A percentile compares a stretch with the other conserved stretches of the same genome.
phyloP scores from a whole-genome alignment of 2,329 filamentous ascomycete genomes.

The Rosellinia necatrix region DNA sequence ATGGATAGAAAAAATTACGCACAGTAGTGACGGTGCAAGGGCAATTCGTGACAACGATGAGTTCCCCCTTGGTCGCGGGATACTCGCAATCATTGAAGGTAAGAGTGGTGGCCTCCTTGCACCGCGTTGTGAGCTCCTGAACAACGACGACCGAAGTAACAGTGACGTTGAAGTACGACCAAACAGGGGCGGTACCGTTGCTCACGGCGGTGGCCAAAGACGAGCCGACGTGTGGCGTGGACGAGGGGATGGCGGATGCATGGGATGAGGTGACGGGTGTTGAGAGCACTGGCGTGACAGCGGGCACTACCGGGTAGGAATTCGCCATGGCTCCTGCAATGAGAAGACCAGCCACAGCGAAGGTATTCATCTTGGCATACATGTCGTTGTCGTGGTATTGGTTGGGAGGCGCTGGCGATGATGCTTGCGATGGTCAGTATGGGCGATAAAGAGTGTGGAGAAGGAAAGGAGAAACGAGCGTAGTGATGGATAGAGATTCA shows the following conservation, averaged over 20 bases:
- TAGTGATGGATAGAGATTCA: constrained; percentile 13
- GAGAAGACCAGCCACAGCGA: constrained; percentile 34
- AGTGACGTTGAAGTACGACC: constrained; percentile 37
- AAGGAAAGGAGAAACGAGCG: constrained; percentile 17
- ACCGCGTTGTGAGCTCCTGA: constrained; percentile 39
- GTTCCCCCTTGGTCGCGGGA: constrained; percentile 58
- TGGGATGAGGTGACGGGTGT: not conserved
- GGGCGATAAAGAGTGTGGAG: constrained; percentile 13
- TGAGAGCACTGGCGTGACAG: constrained; percentile 1
- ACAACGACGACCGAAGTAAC: constrained; percentile 35
- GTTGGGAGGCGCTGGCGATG: not conserved
- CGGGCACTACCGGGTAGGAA: not conserved
- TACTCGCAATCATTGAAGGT: constrained; percentile 56
- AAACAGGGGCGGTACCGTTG: constrained; percentile 22
- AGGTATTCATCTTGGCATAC: constrained; percentile 36
- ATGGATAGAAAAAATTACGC: constrained; percentile 17
- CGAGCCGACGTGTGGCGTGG: constrained; percentile 3
- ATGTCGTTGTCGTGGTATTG: constrained; percentile 32
- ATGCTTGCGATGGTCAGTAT: not conserved
- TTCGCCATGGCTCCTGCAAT: constrained; percentile 15
- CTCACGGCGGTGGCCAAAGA: constrained; percentile 1
- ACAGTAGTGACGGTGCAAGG: constrained; percentile 52
- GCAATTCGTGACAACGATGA: constrained; percentile 60
- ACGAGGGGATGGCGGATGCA: not conserved
- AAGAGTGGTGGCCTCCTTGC: constrained; percentile 55